phyloP scores from a whole-genome alignment of 2,329 filamentous ascomycete genomes.

The Cryphonectria radicalis region DNA sequence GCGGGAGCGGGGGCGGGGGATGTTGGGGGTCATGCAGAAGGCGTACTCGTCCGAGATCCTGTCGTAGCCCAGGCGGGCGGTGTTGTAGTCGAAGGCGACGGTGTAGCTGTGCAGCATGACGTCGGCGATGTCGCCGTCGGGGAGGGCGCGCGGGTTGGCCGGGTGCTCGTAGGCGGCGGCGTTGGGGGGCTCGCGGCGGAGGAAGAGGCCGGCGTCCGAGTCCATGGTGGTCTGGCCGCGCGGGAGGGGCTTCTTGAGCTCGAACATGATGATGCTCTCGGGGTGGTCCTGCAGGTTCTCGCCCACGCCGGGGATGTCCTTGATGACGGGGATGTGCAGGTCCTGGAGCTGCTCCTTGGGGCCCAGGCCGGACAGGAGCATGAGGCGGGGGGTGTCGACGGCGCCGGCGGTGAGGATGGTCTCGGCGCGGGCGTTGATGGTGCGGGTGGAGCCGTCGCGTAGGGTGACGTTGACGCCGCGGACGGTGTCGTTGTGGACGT shows the following conservation, averaged over 20 bases:
- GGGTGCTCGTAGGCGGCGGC: constrained; percentile 59
- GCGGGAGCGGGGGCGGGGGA: constrained; percentile 78
- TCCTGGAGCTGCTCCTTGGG: constrained; percentile 56
- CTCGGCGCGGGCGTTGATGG: constrained; percentile 71
- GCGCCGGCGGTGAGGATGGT: constrained; percentile 81
- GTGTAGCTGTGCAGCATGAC: constrained; percentile 73
- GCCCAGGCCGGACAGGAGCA: constrained; percentile 62
- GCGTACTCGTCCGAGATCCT: constrained; percentile 70
- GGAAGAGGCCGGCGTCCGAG: constrained; percentile 86
- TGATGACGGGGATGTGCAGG: constrained; percentile 60
- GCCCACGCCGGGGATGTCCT: constrained; percentile 62
- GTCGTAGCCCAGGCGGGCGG: constrained; percentile 74
- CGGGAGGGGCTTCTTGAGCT: constrained; percentile 77
- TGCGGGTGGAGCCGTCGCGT: constrained; percentile 55
- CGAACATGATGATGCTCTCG: constrained; percentile 69
- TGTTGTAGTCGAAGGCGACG: constrained; percentile 90
- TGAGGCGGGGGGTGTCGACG: constrained; percentile 75
- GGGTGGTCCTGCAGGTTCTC: constrained; percentile 66
- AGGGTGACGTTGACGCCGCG: constrained; percentile 72
- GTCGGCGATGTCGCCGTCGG: constrained; percentile 77
- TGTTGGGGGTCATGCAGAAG: constrained; percentile 94
- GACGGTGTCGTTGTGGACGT: constrained; percentile 70
- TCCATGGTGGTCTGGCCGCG: constrained; percentile 87
- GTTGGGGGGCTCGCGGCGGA: constrained; percentile 75
- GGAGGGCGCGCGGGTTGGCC: constrained; percentile 53